Conservation (phyloP, 1,139 yeast species). For the Kodamaea anthophila region DNA sequence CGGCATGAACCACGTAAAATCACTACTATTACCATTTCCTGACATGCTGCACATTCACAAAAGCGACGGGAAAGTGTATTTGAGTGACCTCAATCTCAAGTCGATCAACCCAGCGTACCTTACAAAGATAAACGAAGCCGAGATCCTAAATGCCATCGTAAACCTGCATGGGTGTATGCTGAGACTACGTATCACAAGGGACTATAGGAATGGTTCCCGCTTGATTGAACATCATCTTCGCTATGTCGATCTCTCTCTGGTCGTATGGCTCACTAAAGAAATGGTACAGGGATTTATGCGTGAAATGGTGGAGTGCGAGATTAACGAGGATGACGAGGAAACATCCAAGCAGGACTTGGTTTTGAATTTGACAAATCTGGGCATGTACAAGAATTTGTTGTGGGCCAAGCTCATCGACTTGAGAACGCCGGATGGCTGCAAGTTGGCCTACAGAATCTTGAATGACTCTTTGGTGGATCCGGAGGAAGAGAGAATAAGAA, state of each 20-base stretch:
- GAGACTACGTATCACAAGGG: conserved; percentile 4
- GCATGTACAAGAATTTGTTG: conserved; percentile 50
- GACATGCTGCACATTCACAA: conserved; percentile 24
- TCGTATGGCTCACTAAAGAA: conserved; percentile 48
- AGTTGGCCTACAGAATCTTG: conserved; percentile 27
- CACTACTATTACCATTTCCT: conserved; percentile 3
- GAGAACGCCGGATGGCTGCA: conserved; percentile 23
- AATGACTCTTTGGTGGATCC: conserved; percentile 26
- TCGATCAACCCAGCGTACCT: conserved; percentile 31
- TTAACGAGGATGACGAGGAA: conserved; percentile 9
- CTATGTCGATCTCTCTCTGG: conserved; percentile 36
- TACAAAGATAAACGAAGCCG: conserved; percentile 29
- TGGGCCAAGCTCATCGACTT: conserved; percentile 47
- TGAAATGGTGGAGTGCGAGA: conserved; percentile 8
- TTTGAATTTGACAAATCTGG: conserved; percentile 48
- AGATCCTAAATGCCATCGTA: conserved; percentile 29
- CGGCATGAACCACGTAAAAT: background rate
- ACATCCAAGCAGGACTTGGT: conserved; percentile 20
- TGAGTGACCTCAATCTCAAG: conserved; percentile 39
- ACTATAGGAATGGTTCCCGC: conserved; percentile 2
- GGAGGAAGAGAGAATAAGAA: conserved; percentile 23
- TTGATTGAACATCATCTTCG: conserved; percentile 15
- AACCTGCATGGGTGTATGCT: conserved; percentile 12
- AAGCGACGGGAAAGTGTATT: conserved; percentile 36
- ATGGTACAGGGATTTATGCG: conserved; percentile 29